phyloP scores from a whole-genome alignment of 345 rosid species.

The Raphanus raphanistrum region DNA sequence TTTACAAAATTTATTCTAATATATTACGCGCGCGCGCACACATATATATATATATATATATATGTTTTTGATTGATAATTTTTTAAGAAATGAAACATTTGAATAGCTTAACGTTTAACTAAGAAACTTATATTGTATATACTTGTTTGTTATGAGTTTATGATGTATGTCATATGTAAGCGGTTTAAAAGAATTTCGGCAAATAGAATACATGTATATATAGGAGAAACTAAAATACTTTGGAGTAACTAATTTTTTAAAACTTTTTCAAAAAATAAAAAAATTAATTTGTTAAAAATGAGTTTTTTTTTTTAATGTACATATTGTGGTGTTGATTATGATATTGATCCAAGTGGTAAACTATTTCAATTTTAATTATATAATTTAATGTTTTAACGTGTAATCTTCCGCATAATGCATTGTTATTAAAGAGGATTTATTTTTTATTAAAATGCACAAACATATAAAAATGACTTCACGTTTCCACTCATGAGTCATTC shows the following conservation, averaged over 20 bases:
- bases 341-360: background rate
- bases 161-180: background rate
- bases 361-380: background rate
- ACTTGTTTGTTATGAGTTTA: background rate
- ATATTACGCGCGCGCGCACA: too few relatives aligned
- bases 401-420: background rate
- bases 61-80: too few relatives aligned
- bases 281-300: too few relatives aligned
- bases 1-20: too few relatives aligned
- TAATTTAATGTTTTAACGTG: background rate
- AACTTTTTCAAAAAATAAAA: too few relatives aligned
- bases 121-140: background rate
- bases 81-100: background rate
- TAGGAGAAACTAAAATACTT: background rate
- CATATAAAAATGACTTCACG: background rate
- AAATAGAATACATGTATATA: background rate
- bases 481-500: constrained; percentile 4
- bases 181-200: background rate
- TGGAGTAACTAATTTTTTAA: background rate
- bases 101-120: background rate
- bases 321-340: background rate
- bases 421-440: background rate
- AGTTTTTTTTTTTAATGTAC: background rate
- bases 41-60: too few relatives aligned
- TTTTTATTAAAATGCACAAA: constrained; percentile 1